A percentile compares a stretch with the other conserved stretches of the same genome.
phyloP scores from a whole-genome alignment of 306 rosid genomes.

The Adenanthera pavonina region DNA sequence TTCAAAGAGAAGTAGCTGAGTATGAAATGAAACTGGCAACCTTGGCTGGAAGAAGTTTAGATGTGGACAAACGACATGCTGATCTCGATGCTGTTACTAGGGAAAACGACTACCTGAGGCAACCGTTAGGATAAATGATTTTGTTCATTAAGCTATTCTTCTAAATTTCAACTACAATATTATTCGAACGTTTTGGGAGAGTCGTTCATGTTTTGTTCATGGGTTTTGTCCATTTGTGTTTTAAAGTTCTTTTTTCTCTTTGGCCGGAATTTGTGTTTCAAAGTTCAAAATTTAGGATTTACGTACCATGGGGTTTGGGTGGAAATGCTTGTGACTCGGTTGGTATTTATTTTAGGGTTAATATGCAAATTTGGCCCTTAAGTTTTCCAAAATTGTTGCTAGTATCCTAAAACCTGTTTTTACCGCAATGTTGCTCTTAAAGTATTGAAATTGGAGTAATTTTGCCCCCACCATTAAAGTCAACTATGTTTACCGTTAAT shows the following conservation, averaged over 20 bases:
- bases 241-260: neutral
- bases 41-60: conserved; percentile 57
- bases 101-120: conserved; percentile 60
- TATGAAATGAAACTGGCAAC: conserved; percentile 78
- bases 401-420: too few relatives aligned
- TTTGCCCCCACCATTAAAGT: too few relatives aligned
- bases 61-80: conserved; percentile 56
- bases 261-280: too few relatives aligned
- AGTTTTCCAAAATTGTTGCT: too few relatives aligned
- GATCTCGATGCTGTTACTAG: conserved; percentile 61
- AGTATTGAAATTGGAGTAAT: too few relatives aligned
- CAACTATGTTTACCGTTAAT: too few relatives aligned
- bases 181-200: conserved; percentile 14
- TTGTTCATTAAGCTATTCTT: neutral
- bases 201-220: conserved; percentile 27
- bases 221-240: conserved; percentile 19
- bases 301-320: too few relatives aligned
- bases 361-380: too few relatives aligned
- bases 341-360: too few relatives aligned
- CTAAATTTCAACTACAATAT: conserved; percentile 12
- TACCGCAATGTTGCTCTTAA: too few relatives aligned
- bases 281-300: too few relatives aligned
- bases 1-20: conserved; percentile 70
- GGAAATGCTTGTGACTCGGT: too few relatives aligned
- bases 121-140: conserved; percentile 40